Conservation (phyloP, 2,329 filamentous ascomycete species). For the Fusarium continuum region DNA sequence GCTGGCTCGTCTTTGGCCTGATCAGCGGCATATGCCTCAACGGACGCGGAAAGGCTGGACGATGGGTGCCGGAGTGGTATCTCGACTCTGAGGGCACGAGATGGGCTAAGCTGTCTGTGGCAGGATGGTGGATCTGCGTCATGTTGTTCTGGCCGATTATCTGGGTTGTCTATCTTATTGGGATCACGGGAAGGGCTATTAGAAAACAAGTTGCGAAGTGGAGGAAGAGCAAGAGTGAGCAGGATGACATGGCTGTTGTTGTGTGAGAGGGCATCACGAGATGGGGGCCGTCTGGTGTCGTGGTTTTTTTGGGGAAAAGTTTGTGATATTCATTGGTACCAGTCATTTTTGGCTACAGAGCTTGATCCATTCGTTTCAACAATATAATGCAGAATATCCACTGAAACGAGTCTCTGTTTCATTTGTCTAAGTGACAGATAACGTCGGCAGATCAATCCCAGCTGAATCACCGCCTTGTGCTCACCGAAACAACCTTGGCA, state of each 20-base stretch:
- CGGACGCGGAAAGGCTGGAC: conserved; percentile 40
- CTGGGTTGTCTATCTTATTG: conserved; percentile 73
- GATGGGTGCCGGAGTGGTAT: conserved; percentile 50
- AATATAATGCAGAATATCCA: background rate
- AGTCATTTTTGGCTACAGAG: conserved; percentile 6
- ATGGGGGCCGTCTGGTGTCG: conserved; percentile 1
- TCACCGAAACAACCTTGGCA: conserved; percentile 8
- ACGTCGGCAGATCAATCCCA: background rate
- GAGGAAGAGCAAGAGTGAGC: conserved; percentile 32
- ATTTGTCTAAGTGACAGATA: background rate
- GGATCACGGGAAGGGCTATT: conserved; percentile 59
- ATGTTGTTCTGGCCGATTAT: conserved; percentile 64
- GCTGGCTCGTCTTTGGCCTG: conserved; percentile 46
- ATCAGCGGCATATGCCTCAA: conserved; percentile 48
- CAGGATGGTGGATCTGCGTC: conserved; percentile 44
- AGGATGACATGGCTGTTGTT: background rate
- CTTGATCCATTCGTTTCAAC: conserved; percentile 14
- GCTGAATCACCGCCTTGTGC: background rate
- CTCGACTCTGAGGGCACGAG: conserved; percentile 38
- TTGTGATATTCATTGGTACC: background rate
- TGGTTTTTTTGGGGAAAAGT: background rate
- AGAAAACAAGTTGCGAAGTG: conserved; percentile 55
- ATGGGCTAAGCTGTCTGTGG: conserved; percentile 37
- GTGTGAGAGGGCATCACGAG: conserved; percentile 1
- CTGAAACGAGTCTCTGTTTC: too few relatives aligned